These are phyloP conservation scores for Pleurotus tuoliensis DNA, from an alignment of 768 basidiomycete genomes.

Conservation along the genomic window DNA sequence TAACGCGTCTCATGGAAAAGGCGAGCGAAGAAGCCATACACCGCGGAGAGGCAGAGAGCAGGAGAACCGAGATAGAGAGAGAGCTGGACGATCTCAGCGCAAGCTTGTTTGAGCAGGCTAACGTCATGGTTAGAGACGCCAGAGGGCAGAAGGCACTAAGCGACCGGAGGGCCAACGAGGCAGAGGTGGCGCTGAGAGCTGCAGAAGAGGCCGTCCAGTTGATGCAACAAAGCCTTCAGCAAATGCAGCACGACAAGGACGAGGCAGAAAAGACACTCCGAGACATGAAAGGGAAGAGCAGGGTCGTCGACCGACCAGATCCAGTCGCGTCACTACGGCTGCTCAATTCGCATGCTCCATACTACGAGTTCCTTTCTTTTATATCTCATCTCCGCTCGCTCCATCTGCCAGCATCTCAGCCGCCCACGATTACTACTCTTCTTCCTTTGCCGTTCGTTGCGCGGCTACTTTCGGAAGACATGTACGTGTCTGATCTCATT, in stretches of 20 bases:
- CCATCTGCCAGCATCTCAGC: conserved; percentile 54
- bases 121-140: conserved; percentile 97
- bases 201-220: conserved; percentile 82
- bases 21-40: conserved; percentile 93
- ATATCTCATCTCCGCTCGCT: conserved; percentile 71
- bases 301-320: conserved; percentile 49
- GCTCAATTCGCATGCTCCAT: conserved; percentile 68
- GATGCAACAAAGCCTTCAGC: conserved; percentile 86
- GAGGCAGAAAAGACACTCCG: conserved; percentile 47
- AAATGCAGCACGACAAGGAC: conserved; percentile 65
- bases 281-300: conserved; percentile 62
- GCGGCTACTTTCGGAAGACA: conserved; percentile 75
- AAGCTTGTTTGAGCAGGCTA: conserved; percentile 85
- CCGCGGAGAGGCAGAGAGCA: conserved; percentile 86
- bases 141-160: conserved; percentile 60
- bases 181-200: conserved; percentile 73
- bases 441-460: conserved; percentile 75
- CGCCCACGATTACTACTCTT: conserved; percentile 72
- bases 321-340: conserved; percentile 37
- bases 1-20: conserved; percentile 90
- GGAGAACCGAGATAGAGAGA: conserved; percentile 80
- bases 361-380: conserved; percentile 77
- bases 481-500: conserved; percentile 48
- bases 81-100: conserved; percentile 95
- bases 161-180: conserved; percentile 71